These are phyloP conservation scores for Saccharomyces paradoxus DNA, from an alignment of 805 yeast genomes.

Conservation along the genomic window DNA sequence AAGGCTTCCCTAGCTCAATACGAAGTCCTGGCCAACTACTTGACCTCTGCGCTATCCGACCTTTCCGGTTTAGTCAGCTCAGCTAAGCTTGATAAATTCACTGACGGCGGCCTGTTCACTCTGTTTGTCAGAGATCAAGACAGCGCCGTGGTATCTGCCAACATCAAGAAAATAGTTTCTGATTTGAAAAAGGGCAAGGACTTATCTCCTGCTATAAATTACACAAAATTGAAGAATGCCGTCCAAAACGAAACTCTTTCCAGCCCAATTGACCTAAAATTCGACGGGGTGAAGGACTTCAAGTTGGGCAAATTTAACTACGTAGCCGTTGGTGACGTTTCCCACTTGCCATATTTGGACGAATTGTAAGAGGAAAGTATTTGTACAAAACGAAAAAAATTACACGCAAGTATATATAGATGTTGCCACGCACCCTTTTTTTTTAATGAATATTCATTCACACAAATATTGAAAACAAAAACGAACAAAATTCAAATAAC, in stretches of 20 bases:
- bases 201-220: constrained; percentile 52
- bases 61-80: constrained; percentile 44
- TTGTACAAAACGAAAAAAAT: background rate
- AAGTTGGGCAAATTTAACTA: constrained; percentile 63
- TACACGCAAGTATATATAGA: background rate
- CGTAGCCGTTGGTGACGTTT: constrained; percentile 84
- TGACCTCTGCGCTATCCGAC: constrained; percentile 52
- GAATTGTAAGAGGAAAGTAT: constrained; percentile 51
- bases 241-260: constrained; percentile 35
- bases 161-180: constrained; percentile 53
- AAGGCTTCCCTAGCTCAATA: constrained; percentile 54
- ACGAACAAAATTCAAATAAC: background rate
- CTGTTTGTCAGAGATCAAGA: constrained; percentile 53
- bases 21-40: constrained; percentile 62
- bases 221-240: constrained; percentile 38
- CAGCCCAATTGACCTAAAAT: constrained; percentile 31
- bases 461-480: background rate
- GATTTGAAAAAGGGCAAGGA: constrained; percentile 45
- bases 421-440: background rate
- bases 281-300: constrained; percentile 34
- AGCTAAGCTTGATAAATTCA: constrained; percentile 52
- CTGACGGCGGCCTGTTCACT: constrained; percentile 75
- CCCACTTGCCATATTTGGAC: constrained; percentile 78
- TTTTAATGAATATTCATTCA: background rate
- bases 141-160: constrained; percentile 50